Evolutionary conservation across 768 basidiomycete species (phyloP).

Genomic region (Auricularia cornea): DNA sequence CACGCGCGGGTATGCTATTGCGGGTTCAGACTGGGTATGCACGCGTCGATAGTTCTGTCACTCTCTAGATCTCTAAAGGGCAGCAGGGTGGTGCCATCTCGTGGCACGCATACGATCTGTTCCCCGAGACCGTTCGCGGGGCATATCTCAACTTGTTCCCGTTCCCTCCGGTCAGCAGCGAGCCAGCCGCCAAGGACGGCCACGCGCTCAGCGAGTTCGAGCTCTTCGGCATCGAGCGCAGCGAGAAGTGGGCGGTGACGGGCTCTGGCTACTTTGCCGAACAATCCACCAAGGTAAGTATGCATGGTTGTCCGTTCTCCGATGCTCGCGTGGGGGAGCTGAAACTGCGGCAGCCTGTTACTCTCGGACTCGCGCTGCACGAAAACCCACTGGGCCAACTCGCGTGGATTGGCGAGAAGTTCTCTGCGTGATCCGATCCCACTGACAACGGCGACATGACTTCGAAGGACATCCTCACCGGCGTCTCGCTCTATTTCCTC

Average conservation of each 20-base stretch:
- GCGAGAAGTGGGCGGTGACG: not conserved
- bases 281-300: constrained; percentile 1
- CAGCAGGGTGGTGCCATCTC: not conserved
- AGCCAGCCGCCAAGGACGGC: not conserved
- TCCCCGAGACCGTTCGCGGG: constrained; percentile 3
- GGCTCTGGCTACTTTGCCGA: constrained; percentile 5
- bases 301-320: too few relatives aligned
- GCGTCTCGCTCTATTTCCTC: constrained; percentile 19
- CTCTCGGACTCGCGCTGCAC: constrained; percentile 18
- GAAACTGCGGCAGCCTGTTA: constrained; percentile 10
- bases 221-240: not conserved
- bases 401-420: constrained; percentile 19
- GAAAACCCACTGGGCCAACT: constrained; percentile 20
- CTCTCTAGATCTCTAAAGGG: too few relatives aligned
- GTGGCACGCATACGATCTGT: constrained; percentile 7
- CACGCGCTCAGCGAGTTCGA: constrained; percentile 4
- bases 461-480: constrained; percentile 12
- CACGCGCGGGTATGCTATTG: constrained; percentile 12
- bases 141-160: constrained; percentile 11
- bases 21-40: constrained; percentile 18
- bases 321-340: too few relatives aligned
- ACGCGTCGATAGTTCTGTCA: too few relatives aligned
- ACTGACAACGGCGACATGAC: constrained; percentile 9
- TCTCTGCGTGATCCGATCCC: constrained; percentile 6
- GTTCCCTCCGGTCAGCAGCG: not conserved